Evolutionary conservation across 2,329 filamentous ascomycete genomes (phyloP).

Genomic region (Penicillium oxalicum): DNA sequence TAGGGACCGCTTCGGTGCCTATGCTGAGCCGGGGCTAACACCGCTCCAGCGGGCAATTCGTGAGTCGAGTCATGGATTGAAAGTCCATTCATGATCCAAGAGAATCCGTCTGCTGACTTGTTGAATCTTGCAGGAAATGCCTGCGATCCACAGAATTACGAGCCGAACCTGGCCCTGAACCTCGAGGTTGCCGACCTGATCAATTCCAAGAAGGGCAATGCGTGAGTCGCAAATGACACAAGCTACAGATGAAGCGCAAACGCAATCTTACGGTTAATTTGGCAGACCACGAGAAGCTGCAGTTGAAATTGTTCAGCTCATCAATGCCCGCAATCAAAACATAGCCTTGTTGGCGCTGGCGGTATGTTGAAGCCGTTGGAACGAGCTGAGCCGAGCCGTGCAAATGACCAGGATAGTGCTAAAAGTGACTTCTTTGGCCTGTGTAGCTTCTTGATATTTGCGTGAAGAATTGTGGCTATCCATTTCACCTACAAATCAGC

Average conservation of each 20-base stretch:
- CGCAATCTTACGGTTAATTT: slow-evolving; percentile 17
- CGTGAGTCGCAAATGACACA: slow-evolving; percentile 43
- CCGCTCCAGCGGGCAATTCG: slow-evolving; percentile 91
- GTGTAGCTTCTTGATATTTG: slow-evolving; percentile 84
- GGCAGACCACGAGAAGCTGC: slow-evolving; percentile 80
- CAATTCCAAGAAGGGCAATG: slow-evolving; percentile 94
- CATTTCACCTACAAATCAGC: slow-evolving; percentile 96
- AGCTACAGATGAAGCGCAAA: slow-evolving; percentile 5
- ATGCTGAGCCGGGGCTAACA: slow-evolving; percentile 70
- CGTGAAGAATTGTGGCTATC: slow-evolving; percentile 99
- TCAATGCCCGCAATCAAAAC: slow-evolving; percentile 96
- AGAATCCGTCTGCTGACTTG: slow-evolving; percentile 9
- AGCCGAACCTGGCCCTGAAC: slow-evolving; percentile 92
- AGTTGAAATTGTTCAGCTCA: slow-evolving; percentile 82
- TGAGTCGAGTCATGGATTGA: slow-evolving; percentile 33
- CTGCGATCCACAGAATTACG: slow-evolving; percentile 94
- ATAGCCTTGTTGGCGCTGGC: slow-evolving; percentile 82
- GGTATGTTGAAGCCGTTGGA: slow-evolving; percentile 37
- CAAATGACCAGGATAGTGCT: slow-evolving; percentile 7
- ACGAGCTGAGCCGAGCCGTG: slow-evolving; percentile 8
- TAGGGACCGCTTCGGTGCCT: slow-evolving; percentile 84
- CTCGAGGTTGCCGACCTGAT: slow-evolving; percentile 95
- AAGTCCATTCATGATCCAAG: background rate
- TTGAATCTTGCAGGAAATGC: slow-evolving; percentile 61
- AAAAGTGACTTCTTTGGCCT: slow-evolving; percentile 1